These are phyloP conservation scores for Rhexocercosporidium sp. DNA, from an alignment of 2,329 filamentous ascomycete genomes.

Conservation along the genomic window DNA sequence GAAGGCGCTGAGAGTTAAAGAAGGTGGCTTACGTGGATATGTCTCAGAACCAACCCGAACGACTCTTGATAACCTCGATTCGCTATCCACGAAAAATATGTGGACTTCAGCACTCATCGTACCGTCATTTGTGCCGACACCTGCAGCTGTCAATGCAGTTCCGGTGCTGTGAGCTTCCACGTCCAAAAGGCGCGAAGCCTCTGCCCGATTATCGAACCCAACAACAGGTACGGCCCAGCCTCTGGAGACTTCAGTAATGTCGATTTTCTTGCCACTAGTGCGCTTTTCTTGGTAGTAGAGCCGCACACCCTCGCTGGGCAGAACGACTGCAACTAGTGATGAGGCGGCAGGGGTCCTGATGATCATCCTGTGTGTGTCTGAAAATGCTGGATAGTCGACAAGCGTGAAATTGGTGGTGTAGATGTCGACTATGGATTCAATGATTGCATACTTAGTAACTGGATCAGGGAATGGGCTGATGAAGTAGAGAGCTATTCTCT, in stretches of 20 bases:
- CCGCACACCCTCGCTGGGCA: background rate
- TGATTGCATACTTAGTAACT: background rate
- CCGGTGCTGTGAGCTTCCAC: background rate
- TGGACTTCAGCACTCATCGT: background rate
- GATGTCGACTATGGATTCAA: background rate
- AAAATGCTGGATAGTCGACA: background rate
- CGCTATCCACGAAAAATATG: background rate
- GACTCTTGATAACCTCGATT: background rate
- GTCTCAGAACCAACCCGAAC: background rate
- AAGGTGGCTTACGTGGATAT: background rate
- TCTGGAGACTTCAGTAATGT: background rate
- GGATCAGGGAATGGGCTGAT: background rate
- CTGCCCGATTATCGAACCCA: background rate
- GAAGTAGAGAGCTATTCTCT: background rate
- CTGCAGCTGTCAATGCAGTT: background rate
- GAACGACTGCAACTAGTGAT: background rate
- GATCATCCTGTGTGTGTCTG: background rate
- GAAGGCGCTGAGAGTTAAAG: background rate
- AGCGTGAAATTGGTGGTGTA: background rate
- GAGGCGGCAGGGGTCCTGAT: background rate
- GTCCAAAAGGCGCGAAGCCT: background rate
- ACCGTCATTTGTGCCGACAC: background rate
- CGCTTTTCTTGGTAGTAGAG: background rate
- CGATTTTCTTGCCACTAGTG: background rate
- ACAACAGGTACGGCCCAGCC: background rate